Evolutionary conservation across 1,284 basidiomycete genomes (phyloP), one percentile per base, ranked within the genome.

Genomic region (Ganoderma lucidum): DNA sequence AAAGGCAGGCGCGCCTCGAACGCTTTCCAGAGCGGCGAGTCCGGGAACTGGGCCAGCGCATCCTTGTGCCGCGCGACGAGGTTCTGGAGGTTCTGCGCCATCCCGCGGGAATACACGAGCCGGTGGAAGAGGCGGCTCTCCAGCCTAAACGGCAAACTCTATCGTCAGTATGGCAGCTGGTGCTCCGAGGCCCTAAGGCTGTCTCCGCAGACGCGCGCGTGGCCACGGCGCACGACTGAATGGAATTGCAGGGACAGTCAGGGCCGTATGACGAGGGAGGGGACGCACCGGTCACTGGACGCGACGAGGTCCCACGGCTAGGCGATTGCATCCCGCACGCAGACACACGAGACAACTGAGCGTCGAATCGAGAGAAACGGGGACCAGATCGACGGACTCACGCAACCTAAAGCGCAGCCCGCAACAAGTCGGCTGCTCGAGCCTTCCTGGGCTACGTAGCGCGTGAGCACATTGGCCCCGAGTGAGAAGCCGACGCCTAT

Each of bases 401-500:
- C 93, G 80, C 94, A 95, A 74, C 88, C 96, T 37, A 99, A 83
- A 28, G 90, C 90, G 79, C 93, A 91, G 35, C 88, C 96, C 0
- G 92, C 89, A 60, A 84, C 84, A 23, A 99, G 82, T n/a, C 95
- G 89, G 70, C 91, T 93, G 10, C 83, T 77, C n/a, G 87, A 85
- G 10, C 93, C 93, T 78, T 97, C 93, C 80, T 98, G 92, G 6
- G 94, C 96, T 62, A 97, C 83, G 80, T 98, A 98, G 71, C 95
- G 89, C n/a, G 95, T 93, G 71, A 99, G 82, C 55, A 99, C 92
- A 76, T 96, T 95, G 48, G 96, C 95, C 63, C 97, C 98, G 60
- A 99, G 88, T 3, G 96, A 98, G 83, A 98, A 99, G 6, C 96
- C 96, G 37, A 98, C 82, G 14, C 95, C 97, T 42, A 97, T 83